Percentiles rank a stretch among this genome's conserved stretches.
phyloP scores from a whole-genome alignment of 2,329 filamentous ascomycete genomes.

The Akanthomyces dipterigenus region DNA sequence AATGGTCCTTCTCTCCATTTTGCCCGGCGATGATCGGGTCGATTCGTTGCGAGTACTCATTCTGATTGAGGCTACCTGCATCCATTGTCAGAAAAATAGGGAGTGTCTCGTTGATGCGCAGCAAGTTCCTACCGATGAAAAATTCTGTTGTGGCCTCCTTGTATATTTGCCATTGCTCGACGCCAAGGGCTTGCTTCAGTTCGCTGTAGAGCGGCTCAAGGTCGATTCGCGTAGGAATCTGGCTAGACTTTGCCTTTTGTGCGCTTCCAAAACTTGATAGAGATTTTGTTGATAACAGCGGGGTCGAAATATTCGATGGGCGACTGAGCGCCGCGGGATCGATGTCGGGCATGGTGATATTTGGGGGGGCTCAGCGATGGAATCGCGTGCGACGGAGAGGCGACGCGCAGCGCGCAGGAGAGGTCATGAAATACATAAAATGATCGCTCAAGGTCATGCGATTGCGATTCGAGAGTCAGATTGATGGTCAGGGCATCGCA shows the following conservation, averaged over 20 bases:
- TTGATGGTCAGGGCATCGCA: slow-evolving; percentile 40
- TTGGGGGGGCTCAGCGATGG: slow-evolving; percentile 22
- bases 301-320: slow-evolving; percentile 51
- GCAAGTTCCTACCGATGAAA: slow-evolving; percentile 44
- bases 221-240: slow-evolving; percentile 60
- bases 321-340: slow-evolving; percentile 63
- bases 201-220: slow-evolving; percentile 58
- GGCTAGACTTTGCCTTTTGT: slow-evolving; percentile 52
- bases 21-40: slow-evolving; percentile 52
- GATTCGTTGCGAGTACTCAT: slow-evolving; percentile 52
- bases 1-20: slow-evolving; percentile 53
- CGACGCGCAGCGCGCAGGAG: slow-evolving; percentile 37
- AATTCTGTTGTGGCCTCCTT: slow-evolving; percentile 59
- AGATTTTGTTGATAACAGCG: slow-evolving; percentile 51
- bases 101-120: not conserved
- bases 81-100: not conserved
- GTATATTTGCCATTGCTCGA: slow-evolving; percentile 57
- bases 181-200: slow-evolving; percentile 52
- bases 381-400: slow-evolving; percentile 42
- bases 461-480: slow-evolving; percentile 33
- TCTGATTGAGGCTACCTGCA: slow-evolving; percentile 56
- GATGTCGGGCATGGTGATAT: slow-evolving; percentile 56
- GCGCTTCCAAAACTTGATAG: slow-evolving; percentile 45
- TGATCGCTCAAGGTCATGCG: slow-evolving; percentile 31
- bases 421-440: slow-evolving; percentile 39